A percentile compares a stretch with the other conserved stretches of the same genome.
Evolutionary conservation across 148 eudicot species (phyloP).

Genomic region (Selenicereus undatus): DNA sequence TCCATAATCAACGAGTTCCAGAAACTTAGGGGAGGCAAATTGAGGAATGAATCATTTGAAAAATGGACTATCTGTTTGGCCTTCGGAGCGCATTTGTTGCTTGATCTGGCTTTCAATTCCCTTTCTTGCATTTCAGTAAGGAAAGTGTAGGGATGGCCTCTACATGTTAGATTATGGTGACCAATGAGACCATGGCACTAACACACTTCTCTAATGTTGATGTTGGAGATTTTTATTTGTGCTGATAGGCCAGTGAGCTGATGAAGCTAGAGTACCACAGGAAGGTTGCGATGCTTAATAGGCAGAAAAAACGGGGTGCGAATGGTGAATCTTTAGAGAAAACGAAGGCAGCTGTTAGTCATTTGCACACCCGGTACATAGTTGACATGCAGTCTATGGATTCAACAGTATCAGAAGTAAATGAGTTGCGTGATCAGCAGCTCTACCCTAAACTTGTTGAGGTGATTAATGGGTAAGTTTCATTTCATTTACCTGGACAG

Average conservation of each 20-base stretch:
- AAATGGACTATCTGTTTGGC: not conserved
- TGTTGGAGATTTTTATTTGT: conserved; percentile 2
- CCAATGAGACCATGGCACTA: no score
- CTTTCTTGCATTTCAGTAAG: not conserved
- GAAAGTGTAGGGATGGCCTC: not conserved
- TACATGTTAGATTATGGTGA: not conserved
- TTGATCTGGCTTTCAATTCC: not conserved
- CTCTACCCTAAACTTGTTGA: conserved; percentile 91
- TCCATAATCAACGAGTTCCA: no score
- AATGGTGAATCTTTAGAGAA: conserved; percentile 77
- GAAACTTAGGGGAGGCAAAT: no score
- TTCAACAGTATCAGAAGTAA: conserved; percentile 89
- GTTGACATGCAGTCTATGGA: conserved; percentile 99
- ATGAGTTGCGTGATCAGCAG: conserved; percentile 86
- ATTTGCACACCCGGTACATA: conserved; percentile 92
- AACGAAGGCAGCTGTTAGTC: conserved; percentile 97
- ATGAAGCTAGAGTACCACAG: conserved; percentile 93
- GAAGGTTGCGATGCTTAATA: conserved; percentile 70
- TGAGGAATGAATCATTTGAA: not conserved
- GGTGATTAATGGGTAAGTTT: conserved; percentile 69
- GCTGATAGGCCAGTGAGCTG: conserved; percentile 76
- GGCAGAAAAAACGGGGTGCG: conserved; percentile 78
- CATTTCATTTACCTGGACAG: not conserved
- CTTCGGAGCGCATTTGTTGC: not conserved
- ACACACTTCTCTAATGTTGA: not conserved